These are phyloP conservation scores for Neoscytalidium dimidiatum DNA, from an alignment of 2,329 filamentous ascomycete genomes.

Conservation along the genomic window DNA sequence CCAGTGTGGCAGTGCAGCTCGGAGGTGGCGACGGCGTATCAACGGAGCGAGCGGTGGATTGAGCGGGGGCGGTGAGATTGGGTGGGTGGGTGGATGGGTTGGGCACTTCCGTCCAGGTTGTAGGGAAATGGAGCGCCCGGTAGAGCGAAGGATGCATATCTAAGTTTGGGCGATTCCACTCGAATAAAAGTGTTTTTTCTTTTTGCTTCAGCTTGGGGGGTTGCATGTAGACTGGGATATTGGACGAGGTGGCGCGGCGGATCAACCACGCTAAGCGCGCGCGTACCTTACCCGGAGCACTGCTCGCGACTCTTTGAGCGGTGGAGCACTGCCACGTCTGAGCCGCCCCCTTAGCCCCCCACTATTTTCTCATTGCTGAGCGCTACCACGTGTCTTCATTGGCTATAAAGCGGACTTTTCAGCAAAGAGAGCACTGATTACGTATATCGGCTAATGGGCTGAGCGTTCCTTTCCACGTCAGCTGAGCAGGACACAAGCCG, in stretches of 20 bases:
- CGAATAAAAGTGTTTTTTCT: too few species aligned
- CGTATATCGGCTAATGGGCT: neutral
- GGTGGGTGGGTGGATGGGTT: too few species aligned
- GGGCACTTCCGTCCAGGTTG: too few species aligned
- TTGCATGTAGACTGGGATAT: too few species aligned
- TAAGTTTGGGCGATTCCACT: too few species aligned
- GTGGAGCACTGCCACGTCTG: constrained; percentile 14
- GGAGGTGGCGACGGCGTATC: too few species aligned
- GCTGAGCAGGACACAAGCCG: neutral
- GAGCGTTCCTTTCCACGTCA: neutral
- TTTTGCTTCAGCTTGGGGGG: too few species aligned
- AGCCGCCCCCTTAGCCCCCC: constrained; percentile 7
- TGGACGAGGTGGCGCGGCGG: neutral
- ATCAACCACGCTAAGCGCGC: neutral
- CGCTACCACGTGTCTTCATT: neutral
- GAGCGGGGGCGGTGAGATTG: too few species aligned
- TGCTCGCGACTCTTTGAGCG: neutral
- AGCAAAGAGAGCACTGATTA: neutral
- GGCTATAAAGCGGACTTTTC: neutral
- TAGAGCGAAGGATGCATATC: too few species aligned
- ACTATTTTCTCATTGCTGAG: neutral
- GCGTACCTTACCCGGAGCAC: neutral
- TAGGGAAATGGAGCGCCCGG: too few species aligned
- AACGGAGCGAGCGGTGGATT: too few species aligned
- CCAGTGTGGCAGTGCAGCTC: too few species aligned